Conservation (phyloP, 75 land plant species). For the Pseudotsuga menziesii region DNA sequence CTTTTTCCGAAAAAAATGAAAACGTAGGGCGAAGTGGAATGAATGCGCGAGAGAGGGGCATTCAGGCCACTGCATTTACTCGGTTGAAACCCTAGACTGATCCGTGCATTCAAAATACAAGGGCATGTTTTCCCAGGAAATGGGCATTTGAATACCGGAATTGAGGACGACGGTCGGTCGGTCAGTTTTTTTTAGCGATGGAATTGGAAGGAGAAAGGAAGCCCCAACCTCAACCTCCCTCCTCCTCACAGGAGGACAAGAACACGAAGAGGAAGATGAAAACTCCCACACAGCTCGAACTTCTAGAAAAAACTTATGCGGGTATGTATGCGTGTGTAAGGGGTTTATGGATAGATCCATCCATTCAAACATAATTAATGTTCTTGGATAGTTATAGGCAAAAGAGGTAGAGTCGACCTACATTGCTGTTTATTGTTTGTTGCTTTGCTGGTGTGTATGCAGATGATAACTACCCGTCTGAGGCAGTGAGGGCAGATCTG, state of each 20-base stretch:
- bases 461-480: constrained; percentile 88
- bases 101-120: not conserved
- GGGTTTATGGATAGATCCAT: not conserved
- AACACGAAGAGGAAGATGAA: constrained; percentile 89
- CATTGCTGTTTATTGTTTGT: constrained; percentile 7
- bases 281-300: constrained; percentile 81
- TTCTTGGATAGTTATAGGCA: too few relatives aligned
- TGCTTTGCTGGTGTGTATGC: constrained; percentile 12
- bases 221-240: too few relatives aligned
- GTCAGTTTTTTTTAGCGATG: not conserved
- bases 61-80: not conserved
- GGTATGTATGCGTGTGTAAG: constrained; percentile 23
- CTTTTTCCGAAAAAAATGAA: not conserved
- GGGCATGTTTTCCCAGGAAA: constrained; percentile 2
- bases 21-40: not conserved
- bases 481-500: constrained; percentile 60
- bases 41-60: not conserved
- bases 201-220: not conserved
- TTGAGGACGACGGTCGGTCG: not conserved
- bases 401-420: not conserved
- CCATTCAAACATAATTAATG: too few relatives aligned
- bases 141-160: not conserved
- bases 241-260: constrained; percentile 12
- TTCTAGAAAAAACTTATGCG: constrained; percentile 80
- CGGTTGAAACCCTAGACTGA: constrained; percentile 1